phyloP scores from a whole-genome alignment of 1,139 yeast genomes.

The Candida neerlandica region DNA sequence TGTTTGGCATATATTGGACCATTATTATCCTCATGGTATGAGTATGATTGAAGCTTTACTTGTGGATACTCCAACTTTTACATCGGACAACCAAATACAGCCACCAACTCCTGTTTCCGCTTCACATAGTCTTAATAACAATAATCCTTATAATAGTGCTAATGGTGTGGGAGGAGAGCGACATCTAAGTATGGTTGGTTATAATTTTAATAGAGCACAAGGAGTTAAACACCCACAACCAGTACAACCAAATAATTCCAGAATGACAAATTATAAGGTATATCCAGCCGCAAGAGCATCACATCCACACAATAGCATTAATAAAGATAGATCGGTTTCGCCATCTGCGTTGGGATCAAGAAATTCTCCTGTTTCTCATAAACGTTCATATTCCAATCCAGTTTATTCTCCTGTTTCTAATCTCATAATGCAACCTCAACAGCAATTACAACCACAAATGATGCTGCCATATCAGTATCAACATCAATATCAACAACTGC shows the following conservation, averaged over 20 bases:
- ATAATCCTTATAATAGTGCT: not conserved
- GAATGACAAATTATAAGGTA: slow-evolving; percentile 4
- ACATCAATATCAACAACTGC: slow-evolving; percentile 12
- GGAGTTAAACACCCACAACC: slow-evolving; percentile 13
- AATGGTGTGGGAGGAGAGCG: not conserved
- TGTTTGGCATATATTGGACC: slow-evolving; percentile 62
- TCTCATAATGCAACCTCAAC: slow-evolving; percentile 10
- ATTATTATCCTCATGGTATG: slow-evolving; percentile 71
- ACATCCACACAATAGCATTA: slow-evolving; percentile 10
- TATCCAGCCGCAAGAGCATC: slow-evolving; percentile 15
- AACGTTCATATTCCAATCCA: slow-evolving; percentile 41
- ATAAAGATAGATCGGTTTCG: slow-evolving; percentile 37
- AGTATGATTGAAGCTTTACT: slow-evolving; percentile 65
- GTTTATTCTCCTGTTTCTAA: slow-evolving; percentile 28
- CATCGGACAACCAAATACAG: slow-evolving; percentile 3
- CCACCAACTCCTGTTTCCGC: slow-evolving; percentile 4
- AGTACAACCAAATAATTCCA: slow-evolving; percentile 14
- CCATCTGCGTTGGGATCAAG: slow-evolving; percentile 20
- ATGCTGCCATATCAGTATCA: no score
- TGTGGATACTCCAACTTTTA: slow-evolving; percentile 37
- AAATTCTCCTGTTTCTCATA: slow-evolving; percentile 22
- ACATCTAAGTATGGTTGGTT: slow-evolving; percentile 1
- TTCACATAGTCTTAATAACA: not conserved
- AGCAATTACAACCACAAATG: not conserved
- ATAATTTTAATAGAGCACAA: slow-evolving; percentile 1